A percentile compares a stretch with the other conserved stretches of the same genome.
These are phyloP conservation scores for Rhizopogon salebrosus DNA, from an alignment of 768 basidiomycete genomes.

Conservation along the genomic window DNA sequence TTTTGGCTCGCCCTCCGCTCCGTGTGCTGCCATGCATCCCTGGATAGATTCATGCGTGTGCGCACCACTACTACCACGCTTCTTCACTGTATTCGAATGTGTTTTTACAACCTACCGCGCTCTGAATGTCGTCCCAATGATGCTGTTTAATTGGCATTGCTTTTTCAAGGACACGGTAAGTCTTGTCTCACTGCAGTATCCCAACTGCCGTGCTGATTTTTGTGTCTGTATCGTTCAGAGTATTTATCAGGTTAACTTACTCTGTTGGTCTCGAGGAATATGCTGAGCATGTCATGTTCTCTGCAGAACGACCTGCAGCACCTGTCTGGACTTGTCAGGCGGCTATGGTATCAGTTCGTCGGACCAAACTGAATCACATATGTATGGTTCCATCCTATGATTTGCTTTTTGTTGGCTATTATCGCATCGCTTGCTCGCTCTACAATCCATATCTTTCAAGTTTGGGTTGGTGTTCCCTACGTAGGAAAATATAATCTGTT, in stretches of 20 bases:
- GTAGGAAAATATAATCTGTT: too few relatives aligned
- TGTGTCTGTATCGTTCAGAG: constrained; percentile 35
- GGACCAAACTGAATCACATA: constrained; percentile 64
- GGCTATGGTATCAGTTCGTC: constrained; percentile 84
- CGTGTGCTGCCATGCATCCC: too few relatives aligned
- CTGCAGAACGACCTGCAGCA: constrained; percentile 67
- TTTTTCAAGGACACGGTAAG: constrained; percentile 62
- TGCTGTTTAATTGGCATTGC: constrained; percentile 71
- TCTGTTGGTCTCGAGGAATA: not conserved
- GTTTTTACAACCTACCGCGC: too few relatives aligned
- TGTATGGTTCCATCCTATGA: not conserved
- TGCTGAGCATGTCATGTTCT: not conserved
- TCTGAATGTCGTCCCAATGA: too few relatives aligned
- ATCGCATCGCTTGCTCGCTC: not conserved
- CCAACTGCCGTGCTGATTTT: too few relatives aligned
- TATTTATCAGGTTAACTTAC: constrained; percentile 59
- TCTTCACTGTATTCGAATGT: too few relatives aligned
- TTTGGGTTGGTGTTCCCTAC: too few relatives aligned
- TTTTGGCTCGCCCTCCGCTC: too few relatives aligned
- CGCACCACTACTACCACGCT: too few relatives aligned
- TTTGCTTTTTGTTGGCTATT: not conserved
- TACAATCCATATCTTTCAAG: too few relatives aligned
- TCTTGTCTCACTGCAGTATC: too few relatives aligned
- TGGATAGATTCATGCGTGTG: too few relatives aligned
- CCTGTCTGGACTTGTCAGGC: constrained; percentile 73